phyloP scores from a whole-genome alignment of 2,329 filamentous ascomycete species.

The Alternaria tenuissima region DNA sequence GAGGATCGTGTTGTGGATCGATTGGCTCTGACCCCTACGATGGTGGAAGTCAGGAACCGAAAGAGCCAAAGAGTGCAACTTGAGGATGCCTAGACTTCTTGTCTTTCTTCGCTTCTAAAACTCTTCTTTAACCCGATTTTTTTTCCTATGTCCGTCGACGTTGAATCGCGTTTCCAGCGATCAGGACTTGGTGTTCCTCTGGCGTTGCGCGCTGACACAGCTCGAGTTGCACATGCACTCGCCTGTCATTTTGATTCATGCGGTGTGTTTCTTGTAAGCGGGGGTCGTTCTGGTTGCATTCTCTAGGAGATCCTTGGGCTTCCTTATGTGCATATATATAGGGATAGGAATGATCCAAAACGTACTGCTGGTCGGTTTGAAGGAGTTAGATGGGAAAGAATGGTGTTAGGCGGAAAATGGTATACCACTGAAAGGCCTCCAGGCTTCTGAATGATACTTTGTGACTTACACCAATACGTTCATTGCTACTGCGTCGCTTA shows the following conservation, averaged over 20 bases:
- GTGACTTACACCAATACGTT: background rate
- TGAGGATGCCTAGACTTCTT: constrained; percentile 39
- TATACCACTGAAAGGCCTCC: background rate
- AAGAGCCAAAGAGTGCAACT: constrained; percentile 48
- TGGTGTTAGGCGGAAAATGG: background rate
- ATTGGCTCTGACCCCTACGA: constrained; percentile 43
- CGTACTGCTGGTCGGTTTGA: constrained; percentile 17
- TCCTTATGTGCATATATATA: constrained; percentile 4
- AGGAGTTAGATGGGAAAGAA: background rate
- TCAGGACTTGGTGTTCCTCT: constrained; percentile 1
- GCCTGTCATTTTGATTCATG: constrained; percentile 9
- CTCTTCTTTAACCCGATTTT: background rate
- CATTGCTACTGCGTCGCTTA: background rate
- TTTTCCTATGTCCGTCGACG: background rate
- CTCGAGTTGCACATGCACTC: constrained; percentile 1
- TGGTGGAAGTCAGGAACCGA: constrained; percentile 48
- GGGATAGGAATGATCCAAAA: constrained; percentile 4
- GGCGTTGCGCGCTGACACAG: constrained; percentile 15
- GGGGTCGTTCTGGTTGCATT: constrained; percentile 10
- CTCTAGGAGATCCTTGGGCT: constrained; percentile 1
- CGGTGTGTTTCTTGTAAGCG: constrained; percentile 5
- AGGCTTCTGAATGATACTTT: background rate
- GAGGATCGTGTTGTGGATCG: constrained; percentile 37
- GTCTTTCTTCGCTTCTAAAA: constrained; percentile 7
- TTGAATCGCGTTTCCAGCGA: constrained; percentile 9